A percentile compares a stretch with the other conserved stretches of the same genome.
Evolutionary conservation across 305 asterid genomes (phyloP).

Genomic region (Plantago rigida): DNA sequence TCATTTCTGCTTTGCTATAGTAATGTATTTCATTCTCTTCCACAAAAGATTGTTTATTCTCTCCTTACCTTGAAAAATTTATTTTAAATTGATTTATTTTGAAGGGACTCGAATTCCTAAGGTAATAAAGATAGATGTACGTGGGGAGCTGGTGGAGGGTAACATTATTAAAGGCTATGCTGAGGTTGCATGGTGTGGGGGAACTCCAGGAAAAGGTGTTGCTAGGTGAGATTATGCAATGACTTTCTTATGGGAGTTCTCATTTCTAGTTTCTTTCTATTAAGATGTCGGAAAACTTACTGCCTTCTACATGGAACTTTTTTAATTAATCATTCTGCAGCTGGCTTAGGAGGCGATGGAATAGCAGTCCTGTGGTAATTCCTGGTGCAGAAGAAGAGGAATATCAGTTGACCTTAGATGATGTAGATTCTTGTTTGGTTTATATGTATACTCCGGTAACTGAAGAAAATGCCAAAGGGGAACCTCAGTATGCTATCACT

Average conservation of each 20-base stretch:
- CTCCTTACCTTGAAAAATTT: conserved; percentile 13
- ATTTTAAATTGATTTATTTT: conserved; percentile 22
- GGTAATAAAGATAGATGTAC: conserved; percentile 71
- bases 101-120: conserved; percentile 89
- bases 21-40: conserved; percentile 1
- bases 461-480: conserved; percentile 94
- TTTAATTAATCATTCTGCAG: conserved; percentile 33
- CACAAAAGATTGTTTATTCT: conserved; percentile 14
- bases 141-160: conserved; percentile 88
- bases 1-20: background rate
- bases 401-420: conserved; percentile 67
- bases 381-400: conserved; percentile 87
- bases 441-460: conserved; percentile 96
- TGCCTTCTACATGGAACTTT: conserved; percentile 11
- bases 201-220: conserved; percentile 90
- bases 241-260: conserved; percentile 18
- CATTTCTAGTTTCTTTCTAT: conserved; percentile 17
- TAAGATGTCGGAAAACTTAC: conserved; percentile 12
- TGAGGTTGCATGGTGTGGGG: conserved; percentile 98
- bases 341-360: conserved; percentile 93
- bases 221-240: conserved; percentile 54
- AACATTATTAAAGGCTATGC: conserved; percentile 60
- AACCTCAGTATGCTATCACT: conserved; percentile 91
- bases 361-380: conserved; percentile 78
- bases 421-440: conserved; percentile 78